Conservation (phyloP, 2,329 filamentous ascomycete species). For the Colletotrichum euphorbiae region DNA sequence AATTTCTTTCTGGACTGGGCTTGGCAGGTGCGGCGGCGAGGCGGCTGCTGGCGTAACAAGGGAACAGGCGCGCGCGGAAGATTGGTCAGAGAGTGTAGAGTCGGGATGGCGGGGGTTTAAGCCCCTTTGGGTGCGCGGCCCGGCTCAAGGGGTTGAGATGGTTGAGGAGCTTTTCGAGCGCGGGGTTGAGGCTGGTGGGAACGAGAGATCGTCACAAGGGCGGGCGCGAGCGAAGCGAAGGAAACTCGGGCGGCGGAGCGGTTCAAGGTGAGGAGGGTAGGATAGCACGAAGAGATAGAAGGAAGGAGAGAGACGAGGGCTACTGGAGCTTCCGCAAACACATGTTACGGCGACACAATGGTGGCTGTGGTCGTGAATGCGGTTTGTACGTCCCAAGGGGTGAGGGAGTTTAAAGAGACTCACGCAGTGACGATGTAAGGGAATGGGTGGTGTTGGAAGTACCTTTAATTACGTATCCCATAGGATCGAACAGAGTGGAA, state of each 20-base stretch:
- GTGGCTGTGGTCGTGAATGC: not conserved
- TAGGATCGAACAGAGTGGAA: not conserved
- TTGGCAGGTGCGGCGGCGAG: slow-evolving; percentile 29
- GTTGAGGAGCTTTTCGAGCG: slow-evolving; percentile 33
- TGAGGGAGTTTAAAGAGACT: slow-evolving; percentile 10
- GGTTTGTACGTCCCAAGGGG: slow-evolving; percentile 31
- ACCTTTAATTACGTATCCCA: slow-evolving; percentile 17
- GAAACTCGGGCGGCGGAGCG: not conserved
- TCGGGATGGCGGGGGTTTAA: slow-evolving; percentile 34
- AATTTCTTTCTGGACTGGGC: not conserved
- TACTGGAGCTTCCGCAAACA: slow-evolving; percentile 29
- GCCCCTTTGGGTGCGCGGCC: slow-evolving; percentile 33
- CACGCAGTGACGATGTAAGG: slow-evolving; percentile 37
- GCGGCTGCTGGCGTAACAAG: slow-evolving; percentile 28
- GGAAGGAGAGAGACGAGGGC: slow-evolving; percentile 8
- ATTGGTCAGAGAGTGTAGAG: slow-evolving; percentile 1
- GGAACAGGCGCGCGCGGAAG: slow-evolving; percentile 32
- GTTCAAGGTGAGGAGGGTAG: not conserved
- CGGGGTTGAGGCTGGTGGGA: slow-evolving; percentile 27
- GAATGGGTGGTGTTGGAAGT: slow-evolving; percentile 18
- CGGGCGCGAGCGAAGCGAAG: slow-evolving; percentile 10
- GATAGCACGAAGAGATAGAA: not conserved
- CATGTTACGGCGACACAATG: slow-evolving; percentile 32
- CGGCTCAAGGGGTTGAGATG: slow-evolving; percentile 18
- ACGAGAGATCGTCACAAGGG: slow-evolving; percentile 37